A percentile compares a stretch with the other conserved stretches of the same genome.
phyloP scores from a whole-genome alignment of 257 asterid genomes.

The Pogostemon cablin region DNA sequence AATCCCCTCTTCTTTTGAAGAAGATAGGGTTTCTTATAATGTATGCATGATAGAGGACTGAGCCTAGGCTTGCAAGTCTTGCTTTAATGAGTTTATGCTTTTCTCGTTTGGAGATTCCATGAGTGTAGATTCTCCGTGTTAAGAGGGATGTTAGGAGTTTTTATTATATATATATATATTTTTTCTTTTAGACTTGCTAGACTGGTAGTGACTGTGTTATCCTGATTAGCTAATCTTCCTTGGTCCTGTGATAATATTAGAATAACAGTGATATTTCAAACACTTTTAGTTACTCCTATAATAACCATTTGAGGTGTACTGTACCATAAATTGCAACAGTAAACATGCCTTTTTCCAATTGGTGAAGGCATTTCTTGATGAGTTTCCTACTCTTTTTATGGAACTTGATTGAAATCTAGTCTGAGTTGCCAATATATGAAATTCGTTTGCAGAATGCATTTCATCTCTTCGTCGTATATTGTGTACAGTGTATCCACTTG shows the following conservation, averaged over 20 bases:
- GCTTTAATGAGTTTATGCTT: slow-evolving; percentile 7
- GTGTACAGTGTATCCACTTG: background rate
- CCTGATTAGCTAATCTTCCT: background rate
- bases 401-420: background rate
- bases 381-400: background rate
- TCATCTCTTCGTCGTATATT: background rate
- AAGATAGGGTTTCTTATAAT: background rate
- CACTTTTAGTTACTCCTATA: background rate
- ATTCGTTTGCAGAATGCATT: background rate
- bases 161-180: background rate
- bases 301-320: background rate
- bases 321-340: background rate
- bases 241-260: slow-evolving; percentile 1
- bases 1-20: background rate
- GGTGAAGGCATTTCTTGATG: background rate
- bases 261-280: slow-evolving; percentile 8
- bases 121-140: background rate
- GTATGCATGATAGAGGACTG: background rate
- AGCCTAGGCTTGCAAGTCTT: background rate
- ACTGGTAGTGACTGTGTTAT: background rate
- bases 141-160: background rate
- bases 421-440: background rate
- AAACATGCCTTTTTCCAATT: background rate
- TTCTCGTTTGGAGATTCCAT: background rate
- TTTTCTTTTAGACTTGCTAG: background rate